Evolutionary conservation across 306 rosid genomes (phyloP).

Genomic region (Trifolium dubium): DNA sequence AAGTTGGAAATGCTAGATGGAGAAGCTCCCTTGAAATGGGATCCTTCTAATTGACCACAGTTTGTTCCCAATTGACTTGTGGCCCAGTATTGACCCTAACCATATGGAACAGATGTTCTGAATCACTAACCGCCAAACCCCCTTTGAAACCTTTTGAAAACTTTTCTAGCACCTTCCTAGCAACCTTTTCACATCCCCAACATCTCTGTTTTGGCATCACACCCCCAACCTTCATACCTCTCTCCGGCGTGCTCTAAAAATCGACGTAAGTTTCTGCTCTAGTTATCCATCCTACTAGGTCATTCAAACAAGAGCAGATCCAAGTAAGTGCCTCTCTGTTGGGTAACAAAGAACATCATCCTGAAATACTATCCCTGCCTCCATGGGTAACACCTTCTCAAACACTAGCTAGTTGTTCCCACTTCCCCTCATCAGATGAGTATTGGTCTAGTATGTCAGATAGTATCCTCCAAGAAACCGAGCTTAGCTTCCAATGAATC

Average conservation of each 20-base stretch:
- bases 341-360: background rate
- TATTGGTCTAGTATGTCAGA: background rate
- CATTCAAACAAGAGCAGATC: background rate
- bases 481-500: background rate
- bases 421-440: background rate
- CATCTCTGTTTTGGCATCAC: background rate
- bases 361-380: background rate
- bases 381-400: background rate
- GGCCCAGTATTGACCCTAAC: background rate
- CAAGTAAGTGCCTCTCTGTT: background rate
- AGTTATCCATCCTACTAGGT: background rate
- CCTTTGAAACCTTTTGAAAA: background rate
- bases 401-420: background rate
- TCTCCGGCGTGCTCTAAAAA: background rate
- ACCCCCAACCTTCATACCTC: background rate
- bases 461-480: background rate
- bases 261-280: background rate
- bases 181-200: background rate
- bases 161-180: background rate
- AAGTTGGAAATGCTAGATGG: background rate
- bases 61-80: background rate
- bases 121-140: background rate
- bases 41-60: background rate
- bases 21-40: background rate
- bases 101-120: background rate